A percentile compares a stretch with the other conserved stretches of the same genome.
These are phyloP conservation scores for Trametopsis cervina DNA, from an alignment of 768 basidiomycete genomes.

Conservation along the genomic window DNA sequence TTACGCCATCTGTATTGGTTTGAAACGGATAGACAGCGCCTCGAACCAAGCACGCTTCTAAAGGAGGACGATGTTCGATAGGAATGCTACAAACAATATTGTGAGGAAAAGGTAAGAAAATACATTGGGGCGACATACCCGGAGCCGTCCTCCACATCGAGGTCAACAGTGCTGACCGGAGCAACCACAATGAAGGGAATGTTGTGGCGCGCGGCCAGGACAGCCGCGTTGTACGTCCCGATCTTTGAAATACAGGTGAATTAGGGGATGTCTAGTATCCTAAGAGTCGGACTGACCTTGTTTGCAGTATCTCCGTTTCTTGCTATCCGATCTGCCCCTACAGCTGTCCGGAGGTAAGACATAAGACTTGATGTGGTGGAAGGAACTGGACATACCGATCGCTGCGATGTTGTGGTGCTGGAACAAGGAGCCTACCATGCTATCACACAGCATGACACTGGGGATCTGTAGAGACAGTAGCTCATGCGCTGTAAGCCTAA, in stretches of 20 bases:
- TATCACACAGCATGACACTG: constrained; percentile 93
- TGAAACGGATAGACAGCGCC: constrained; percentile 64
- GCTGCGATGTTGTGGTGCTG: constrained; percentile 81
- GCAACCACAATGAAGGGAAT: constrained; percentile 94
- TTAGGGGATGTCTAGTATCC: background rate
- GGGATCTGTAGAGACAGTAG: constrained; percentile 79
- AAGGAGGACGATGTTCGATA: constrained; percentile 84
- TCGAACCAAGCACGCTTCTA: constrained; percentile 86
- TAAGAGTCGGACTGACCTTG: constrained; percentile 45
- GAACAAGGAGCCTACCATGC: constrained; percentile 94
- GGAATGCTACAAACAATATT: constrained; percentile 63
- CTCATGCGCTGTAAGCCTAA: constrained; percentile 83
- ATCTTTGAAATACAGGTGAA: constrained; percentile 36
- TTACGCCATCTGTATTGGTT: constrained; percentile 31
- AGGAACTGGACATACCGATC: constrained; percentile 45
- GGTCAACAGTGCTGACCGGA: constrained; percentile 87
- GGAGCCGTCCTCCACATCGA: constrained; percentile 65
- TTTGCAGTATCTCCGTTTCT: constrained; percentile 96
- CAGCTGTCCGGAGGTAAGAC: constrained; percentile 30
- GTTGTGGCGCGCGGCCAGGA: constrained; percentile 78
- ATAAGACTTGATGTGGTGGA: background rate
- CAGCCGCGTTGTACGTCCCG: constrained; percentile 95
- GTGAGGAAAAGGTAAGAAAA: constrained; percentile 6
- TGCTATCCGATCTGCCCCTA: constrained; percentile 86
- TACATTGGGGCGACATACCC: constrained; percentile 28